These are phyloP conservation scores for Diaporthe citri DNA, from an alignment of 2,329 filamentous ascomycete species.

Conservation along the genomic window DNA sequence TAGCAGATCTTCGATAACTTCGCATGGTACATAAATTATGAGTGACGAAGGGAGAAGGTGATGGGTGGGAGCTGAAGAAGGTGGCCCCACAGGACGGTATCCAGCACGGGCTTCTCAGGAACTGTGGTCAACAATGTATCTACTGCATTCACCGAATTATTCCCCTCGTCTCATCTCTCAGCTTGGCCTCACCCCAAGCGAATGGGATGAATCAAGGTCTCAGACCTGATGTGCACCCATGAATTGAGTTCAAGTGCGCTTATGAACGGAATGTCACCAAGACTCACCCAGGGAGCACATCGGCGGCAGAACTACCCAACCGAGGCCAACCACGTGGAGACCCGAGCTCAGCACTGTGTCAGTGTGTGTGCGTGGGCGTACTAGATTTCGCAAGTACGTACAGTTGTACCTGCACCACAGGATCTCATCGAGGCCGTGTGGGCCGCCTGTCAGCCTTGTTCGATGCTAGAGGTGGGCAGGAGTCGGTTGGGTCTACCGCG, in stretches of 20 bases:
- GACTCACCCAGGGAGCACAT: background rate
- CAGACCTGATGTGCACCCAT: background rate
- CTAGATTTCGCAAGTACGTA: too few species aligned
- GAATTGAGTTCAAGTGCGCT: background rate
- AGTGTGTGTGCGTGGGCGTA: too few species aligned
- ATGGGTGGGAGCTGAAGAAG: too few species aligned
- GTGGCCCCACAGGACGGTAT: too few species aligned
- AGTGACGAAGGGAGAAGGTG: too few species aligned
- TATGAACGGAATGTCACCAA: background rate
- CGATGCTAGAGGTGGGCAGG: background rate
- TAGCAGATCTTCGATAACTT: too few species aligned
- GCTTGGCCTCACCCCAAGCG: background rate
- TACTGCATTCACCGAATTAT: too few species aligned
- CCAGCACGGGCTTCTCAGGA: too few species aligned
- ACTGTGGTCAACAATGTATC: too few species aligned
- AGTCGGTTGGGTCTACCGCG: background rate
- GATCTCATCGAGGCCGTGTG: background rate
- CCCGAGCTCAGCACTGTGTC: background rate
- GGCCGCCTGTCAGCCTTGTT: conserved; percentile 15
- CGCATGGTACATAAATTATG: too few species aligned
- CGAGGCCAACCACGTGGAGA: background rate
- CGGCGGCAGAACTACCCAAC: background rate
- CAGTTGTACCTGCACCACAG: background rate
- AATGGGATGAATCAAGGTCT: background rate
- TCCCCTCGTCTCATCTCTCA: background rate